Conservation (phyloP, 495 filamentous ascomycete species). For the Emericellopsis terricola region DNA sequence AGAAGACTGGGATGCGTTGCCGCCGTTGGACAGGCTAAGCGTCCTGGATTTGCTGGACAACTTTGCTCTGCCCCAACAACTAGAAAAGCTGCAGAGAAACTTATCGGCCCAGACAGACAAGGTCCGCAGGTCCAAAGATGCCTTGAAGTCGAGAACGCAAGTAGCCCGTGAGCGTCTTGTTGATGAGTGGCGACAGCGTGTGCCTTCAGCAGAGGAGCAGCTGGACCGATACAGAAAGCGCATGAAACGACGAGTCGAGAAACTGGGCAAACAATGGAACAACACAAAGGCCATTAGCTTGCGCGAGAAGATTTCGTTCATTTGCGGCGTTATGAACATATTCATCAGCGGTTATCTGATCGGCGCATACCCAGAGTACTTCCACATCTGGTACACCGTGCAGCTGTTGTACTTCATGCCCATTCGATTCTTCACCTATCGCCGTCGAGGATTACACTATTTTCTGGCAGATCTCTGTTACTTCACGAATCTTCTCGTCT, state of each 20-base stretch:
- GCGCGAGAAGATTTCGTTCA: slow-evolving; percentile 90
- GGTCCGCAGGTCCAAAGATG: slow-evolving; percentile 65
- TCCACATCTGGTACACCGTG: slow-evolving; percentile 80
- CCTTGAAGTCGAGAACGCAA: slow-evolving; percentile 32
- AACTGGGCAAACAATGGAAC: slow-evolving; percentile 70
- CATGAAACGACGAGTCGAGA: slow-evolving; percentile 76
- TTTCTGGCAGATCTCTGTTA: slow-evolving; percentile 96
- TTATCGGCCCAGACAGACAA: slow-evolving; percentile 69
- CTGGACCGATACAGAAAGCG: slow-evolving; percentile 76
- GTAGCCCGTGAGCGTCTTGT: slow-evolving; percentile 53
- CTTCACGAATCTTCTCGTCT: slow-evolving; percentile 79
- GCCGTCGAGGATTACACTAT: slow-evolving; percentile 82
- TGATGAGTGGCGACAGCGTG: slow-evolving; percentile 67
- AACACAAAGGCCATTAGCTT: slow-evolving; percentile 72
- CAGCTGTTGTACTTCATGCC: slow-evolving; percentile 93
- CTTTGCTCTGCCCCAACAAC: slow-evolving; percentile 67
- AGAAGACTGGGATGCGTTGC: slow-evolving; percentile 73
- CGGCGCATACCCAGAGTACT: slow-evolving; percentile 66
- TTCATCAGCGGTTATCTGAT: slow-evolving; percentile 92
- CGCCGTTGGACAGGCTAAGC: slow-evolving; percentile 79
- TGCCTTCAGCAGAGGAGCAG: slow-evolving; percentile 79
- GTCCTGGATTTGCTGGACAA: slow-evolving; percentile 91
- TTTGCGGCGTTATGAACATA: slow-evolving; percentile 88
- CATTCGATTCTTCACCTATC: slow-evolving; percentile 80
- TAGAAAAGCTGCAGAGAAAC: slow-evolving; percentile 73